These are phyloP conservation scores for Penicillium waksmanii DNA, from an alignment of 495 filamentous ascomycete genomes.

Conservation along the genomic window DNA sequence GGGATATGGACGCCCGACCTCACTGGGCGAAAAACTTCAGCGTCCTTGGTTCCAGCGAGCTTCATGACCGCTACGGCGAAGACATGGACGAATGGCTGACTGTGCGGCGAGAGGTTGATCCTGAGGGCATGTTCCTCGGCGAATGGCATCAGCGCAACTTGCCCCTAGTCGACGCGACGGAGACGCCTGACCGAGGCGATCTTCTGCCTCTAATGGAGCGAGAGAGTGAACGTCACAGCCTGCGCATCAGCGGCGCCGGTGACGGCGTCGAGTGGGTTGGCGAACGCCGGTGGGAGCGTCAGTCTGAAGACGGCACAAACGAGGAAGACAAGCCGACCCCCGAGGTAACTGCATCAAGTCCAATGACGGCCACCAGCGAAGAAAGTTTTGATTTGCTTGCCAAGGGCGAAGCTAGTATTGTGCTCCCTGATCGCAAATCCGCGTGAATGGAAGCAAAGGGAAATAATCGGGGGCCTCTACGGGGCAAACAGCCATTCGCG, in stretches of 20 bases:
- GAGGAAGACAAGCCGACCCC: constrained; percentile 25
- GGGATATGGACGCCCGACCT: constrained; percentile 82
- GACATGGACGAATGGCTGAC: constrained; percentile 66
- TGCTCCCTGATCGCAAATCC: constrained; percentile 37
- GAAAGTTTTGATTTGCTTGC: constrained; percentile 66
- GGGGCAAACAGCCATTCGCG: constrained; percentile 5
- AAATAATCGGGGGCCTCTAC: not conserved
- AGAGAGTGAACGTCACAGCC: constrained; percentile 37
- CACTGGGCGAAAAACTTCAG: constrained; percentile 98
- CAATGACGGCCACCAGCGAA: constrained; percentile 54
- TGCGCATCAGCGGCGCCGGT: constrained; percentile 36
- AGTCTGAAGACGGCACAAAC: not conserved
- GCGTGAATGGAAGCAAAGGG: constrained; percentile 9
- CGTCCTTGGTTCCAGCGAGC: constrained; percentile 50
- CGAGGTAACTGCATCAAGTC: constrained; percentile 29
- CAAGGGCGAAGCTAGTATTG: constrained; percentile 49
- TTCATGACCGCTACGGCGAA: constrained; percentile 52
- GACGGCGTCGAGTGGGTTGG: constrained; percentile 63
- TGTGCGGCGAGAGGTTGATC: constrained; percentile 76
- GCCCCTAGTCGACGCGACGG: constrained; percentile 41
- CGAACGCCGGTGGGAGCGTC: constrained; percentile 38
- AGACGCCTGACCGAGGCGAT: constrained; percentile 12
- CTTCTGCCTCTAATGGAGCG: constrained; percentile 51
- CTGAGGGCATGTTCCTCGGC: constrained; percentile 88
- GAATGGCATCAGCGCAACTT: constrained; percentile 82